phyloP scores from a whole-genome alignment of 129 eudicot genomes.

The Artemisia annua region DNA sequence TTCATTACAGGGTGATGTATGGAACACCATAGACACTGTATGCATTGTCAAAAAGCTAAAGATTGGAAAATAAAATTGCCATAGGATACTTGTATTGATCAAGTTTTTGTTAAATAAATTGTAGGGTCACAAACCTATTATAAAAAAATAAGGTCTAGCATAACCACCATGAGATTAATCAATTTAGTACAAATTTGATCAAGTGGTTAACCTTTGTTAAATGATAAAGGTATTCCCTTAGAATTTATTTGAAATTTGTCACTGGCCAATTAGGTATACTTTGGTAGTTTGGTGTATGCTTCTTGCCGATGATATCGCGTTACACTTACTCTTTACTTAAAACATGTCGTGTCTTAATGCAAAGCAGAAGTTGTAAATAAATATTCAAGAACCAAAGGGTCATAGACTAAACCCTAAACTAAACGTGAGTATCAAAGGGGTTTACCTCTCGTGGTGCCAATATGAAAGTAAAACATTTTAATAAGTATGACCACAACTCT shows the following conservation, averaged over 20 bases:
- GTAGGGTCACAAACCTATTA: not conserved
- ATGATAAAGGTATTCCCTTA: too few relatives aligned
- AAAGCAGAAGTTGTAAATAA: not conserved
- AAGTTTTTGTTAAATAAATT: not conserved
- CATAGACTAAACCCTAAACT: not conserved
- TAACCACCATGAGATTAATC: too few relatives aligned
- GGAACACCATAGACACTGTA: not conserved
- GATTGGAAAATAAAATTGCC: not conserved
- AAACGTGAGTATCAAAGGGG: not conserved
- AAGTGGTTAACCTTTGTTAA: too few relatives aligned
- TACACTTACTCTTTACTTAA: not conserved
- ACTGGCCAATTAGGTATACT: too few relatives aligned
- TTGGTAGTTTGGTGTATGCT: not conserved
- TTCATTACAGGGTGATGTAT: conserved; percentile 8
- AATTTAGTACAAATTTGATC: too few relatives aligned
- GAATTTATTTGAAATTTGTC: too few relatives aligned
- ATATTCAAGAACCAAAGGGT: not conserved
- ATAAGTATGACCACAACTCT: not conserved
- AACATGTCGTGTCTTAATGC: not conserved
- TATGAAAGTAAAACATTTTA: not conserved
- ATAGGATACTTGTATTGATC: not conserved
- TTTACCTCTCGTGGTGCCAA: not conserved
- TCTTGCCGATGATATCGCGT: not conserved
- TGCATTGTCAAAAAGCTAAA: not conserved
- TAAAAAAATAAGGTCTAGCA: too few relatives aligned